Evolutionary conservation across 768 basidiomycete species (phyloP), one percentile per base, ranked within the genome.

Genomic region (Lentinula boryana): DNA sequence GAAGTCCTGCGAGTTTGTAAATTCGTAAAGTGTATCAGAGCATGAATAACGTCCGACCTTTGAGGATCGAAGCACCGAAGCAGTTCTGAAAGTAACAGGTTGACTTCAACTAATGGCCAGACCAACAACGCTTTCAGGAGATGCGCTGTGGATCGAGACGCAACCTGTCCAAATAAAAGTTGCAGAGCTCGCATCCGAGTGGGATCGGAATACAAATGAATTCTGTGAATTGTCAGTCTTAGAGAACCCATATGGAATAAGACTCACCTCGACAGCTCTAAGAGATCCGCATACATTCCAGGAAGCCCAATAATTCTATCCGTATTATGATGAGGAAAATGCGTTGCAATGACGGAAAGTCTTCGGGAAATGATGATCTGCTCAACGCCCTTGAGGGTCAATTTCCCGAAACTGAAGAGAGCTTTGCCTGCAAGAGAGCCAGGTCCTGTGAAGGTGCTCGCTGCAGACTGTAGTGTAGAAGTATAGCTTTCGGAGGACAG

Each of bases 361-460:
- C 57, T 27, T 44, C 48, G 57, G 27, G 43, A 58, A n/a, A 58
- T 58, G 13, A 58, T 48, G 18, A 58, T 13, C 31, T 50, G 57
- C 23, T 58, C 57, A 15, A 58, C 12, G 18, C 57, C 57, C 33
- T 35, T 58, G 32, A 58, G 35, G 15, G 57, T 58, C 3, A 58
- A 16, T 35, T 38, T 58, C 35, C 57, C 57, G 21, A 58, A 10
- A 33, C n/a, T 50, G 18, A 58, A 32, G 31, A 58, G 16, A 15
- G 57, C 57, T 58, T 38, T 48, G 15, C 57, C 57, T 21, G 57
- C 10, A 41, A 49, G 36, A 38, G 57, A 58, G 44, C 57, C 57
- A 7, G 46, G 44, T 8, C 57, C 57, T 41, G 18, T 38, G 10
- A 58, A 35, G 6, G 57, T 58, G 18, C 57, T 58, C 21, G 31